phyloP scores from a whole-genome alignment of 148 eudicot genomes.

The Cornus controversa region DNA sequence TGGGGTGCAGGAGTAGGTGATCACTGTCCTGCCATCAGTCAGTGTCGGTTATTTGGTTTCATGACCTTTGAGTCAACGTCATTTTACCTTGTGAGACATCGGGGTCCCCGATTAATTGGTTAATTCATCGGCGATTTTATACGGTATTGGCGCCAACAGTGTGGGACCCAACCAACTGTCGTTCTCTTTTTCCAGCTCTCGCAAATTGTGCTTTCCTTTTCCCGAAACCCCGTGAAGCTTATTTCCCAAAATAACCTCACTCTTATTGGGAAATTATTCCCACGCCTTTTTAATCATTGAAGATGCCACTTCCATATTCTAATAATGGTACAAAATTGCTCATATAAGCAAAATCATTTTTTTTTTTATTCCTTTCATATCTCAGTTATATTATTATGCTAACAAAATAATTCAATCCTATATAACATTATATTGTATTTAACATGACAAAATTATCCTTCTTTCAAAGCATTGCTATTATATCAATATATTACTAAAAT shows the following conservation, averaged over 20 bases:
- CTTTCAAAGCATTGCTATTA: not conserved
- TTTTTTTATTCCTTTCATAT: not conserved
- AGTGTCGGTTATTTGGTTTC: not conserved
- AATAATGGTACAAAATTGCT: not conserved
- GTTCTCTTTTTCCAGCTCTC: not conserved
- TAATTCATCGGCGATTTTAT: conserved; percentile 11
- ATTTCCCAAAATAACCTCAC: not conserved
- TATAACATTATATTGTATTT: not conserved
- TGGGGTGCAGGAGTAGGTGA: not conserved
- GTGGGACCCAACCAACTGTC: conserved; percentile 10
- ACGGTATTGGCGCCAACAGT: not conserved
- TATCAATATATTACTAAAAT: too few relatives aligned
- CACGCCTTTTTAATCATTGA: not conserved
- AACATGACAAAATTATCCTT: not conserved
- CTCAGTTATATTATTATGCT: too few relatives aligned
- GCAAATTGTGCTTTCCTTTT: conserved; percentile 1
- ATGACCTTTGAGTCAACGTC: not conserved
- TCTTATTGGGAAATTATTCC: not conserved
- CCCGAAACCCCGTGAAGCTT: not conserved
- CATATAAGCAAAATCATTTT: not conserved
- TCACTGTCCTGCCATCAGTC: not conserved
- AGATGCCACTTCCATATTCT: not conserved
- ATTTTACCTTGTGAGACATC: not conserved
- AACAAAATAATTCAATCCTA: too few relatives aligned
- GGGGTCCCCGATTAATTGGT: not conserved